Percentiles rank a stretch among this genome's conserved stretches.
Evolutionary conservation across 352 stramenopile species (phyloP).

Genomic region (Peronosclerospora sorghi): DNA sequence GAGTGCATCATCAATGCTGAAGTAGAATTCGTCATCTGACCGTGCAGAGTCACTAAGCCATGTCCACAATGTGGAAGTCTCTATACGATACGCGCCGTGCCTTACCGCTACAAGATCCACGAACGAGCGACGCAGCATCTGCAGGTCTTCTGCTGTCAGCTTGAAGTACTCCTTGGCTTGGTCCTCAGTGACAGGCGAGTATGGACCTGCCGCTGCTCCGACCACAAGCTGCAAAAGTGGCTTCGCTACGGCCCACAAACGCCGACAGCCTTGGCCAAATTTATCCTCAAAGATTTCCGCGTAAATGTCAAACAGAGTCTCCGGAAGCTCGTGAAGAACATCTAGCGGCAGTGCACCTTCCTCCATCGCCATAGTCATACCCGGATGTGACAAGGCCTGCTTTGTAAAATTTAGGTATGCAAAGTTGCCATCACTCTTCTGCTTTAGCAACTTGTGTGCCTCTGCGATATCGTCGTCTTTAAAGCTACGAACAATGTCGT

Average conservation of each 20-base stretch:
- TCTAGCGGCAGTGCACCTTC: slow-evolving; percentile 42
- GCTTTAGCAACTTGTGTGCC: slow-evolving; percentile 41
- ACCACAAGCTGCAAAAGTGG: slow-evolving; percentile 66
- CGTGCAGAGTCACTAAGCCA: slow-evolving; percentile 53
- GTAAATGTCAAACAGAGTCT: slow-evolving; percentile 77
- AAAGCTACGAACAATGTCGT: slow-evolving; percentile 49
- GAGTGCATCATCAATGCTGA: slow-evolving; percentile 40
- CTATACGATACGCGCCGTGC: slow-evolving; percentile 59
- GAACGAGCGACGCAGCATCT: slow-evolving; percentile 60
- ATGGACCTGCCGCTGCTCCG: slow-evolving; percentile 50
- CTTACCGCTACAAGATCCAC: slow-evolving; percentile 59
- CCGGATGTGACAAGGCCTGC: slow-evolving; percentile 59
- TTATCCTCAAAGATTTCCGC: slow-evolving; percentile 83
- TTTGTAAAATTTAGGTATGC: slow-evolving; percentile 74
- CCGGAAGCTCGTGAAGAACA: slow-evolving; percentile 59
- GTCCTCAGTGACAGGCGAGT: slow-evolving; percentile 58
- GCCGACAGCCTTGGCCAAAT: slow-evolving; percentile 61
- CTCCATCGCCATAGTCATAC: slow-evolving; percentile 27
- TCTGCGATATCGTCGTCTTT: slow-evolving; percentile 26
- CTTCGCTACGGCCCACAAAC: slow-evolving; percentile 68
- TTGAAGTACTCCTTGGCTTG: slow-evolving; percentile 49
- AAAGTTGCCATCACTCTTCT: slow-evolving; percentile 68
- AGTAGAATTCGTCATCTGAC: slow-evolving; percentile 49
- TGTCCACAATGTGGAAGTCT: slow-evolving; percentile 53
- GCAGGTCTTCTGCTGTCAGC: slow-evolving; percentile 49